Evolutionary conservation across 768 basidiomycete species (phyloP).

Genomic region (Mycena polygramma): DNA sequence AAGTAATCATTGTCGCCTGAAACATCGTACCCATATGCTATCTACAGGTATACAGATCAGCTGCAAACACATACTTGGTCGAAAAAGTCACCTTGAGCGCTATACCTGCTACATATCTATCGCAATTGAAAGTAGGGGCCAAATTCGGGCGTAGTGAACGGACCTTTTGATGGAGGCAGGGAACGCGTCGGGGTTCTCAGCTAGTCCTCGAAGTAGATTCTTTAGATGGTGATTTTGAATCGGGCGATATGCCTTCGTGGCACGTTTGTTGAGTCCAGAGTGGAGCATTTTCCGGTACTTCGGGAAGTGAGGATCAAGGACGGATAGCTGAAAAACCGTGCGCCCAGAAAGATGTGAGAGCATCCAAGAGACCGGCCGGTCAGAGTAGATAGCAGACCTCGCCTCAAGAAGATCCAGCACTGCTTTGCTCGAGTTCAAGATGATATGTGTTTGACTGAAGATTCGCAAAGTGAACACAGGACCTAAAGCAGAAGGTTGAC

Average conservation of each 20-base stretch:
- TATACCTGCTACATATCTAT: conserved; percentile 41
- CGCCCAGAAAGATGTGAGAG: conserved; percentile 47
- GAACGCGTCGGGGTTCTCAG: conserved; percentile 44
- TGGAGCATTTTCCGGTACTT: conserved; percentile 54
- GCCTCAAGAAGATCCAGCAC: conserved; percentile 62
- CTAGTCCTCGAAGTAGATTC: conserved; percentile 46
- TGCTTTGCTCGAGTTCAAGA: conserved; percentile 60
- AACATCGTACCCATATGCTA: conserved; percentile 57
- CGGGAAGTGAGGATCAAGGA: conserved; percentile 50
- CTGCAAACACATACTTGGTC: no score
- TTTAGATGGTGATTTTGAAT: conserved; percentile 48
- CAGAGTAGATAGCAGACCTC: conserved; percentile 63
- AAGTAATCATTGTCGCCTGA: conserved; percentile 50
- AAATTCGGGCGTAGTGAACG: no score
- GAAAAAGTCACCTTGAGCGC: conserved; percentile 15
- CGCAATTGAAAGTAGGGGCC: no score
- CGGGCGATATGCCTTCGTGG: conserved; percentile 47
- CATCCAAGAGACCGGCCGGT: conserved; percentile 55
- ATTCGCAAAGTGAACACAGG: conserved; percentile 56
- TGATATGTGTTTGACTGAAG: conserved; percentile 55
- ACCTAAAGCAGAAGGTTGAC: conserved; percentile 41
- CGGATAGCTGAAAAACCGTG: conserved; percentile 49
- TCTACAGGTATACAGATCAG: no score
- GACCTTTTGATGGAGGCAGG: not conserved
- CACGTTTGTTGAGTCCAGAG: conserved; percentile 51